These are phyloP conservation scores for Pleurotus tuoliensis DNA, from an alignment of 768 basidiomycete genomes.

Conservation along the genomic window DNA sequence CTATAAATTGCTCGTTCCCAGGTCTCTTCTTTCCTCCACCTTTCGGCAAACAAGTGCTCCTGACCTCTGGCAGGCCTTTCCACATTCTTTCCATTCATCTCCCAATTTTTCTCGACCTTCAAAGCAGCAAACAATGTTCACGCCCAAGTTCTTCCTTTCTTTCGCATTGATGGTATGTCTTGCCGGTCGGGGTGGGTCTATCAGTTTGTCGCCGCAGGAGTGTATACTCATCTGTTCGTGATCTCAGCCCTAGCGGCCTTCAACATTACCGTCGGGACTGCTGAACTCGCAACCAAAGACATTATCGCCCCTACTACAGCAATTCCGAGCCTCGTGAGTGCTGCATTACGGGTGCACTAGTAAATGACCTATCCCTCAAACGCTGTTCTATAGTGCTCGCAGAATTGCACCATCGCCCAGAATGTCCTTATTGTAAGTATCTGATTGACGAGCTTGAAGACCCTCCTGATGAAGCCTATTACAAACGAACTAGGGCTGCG, in stretches of 20 bases:
- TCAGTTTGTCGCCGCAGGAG: neutral
- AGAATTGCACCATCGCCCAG: neutral
- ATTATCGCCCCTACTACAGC: neutral
- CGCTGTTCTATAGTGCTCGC: neutral
- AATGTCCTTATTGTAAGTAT: conserved; percentile 3
- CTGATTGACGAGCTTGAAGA: conserved; percentile 13
- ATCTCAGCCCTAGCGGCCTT: conserved; percentile 10
- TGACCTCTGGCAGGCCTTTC: conserved; percentile 12
- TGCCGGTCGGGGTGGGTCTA: conserved; percentile 12
- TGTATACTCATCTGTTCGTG: neutral
- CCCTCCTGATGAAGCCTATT: conserved; percentile 29
- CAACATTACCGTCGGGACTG: conserved; percentile 3
- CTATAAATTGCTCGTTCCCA: conserved; percentile 1
- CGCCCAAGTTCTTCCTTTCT: conserved; percentile 2
- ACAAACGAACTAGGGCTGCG: conserved; percentile 28
- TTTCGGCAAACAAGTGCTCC: conserved; percentile 7
- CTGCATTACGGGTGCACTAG: no score
- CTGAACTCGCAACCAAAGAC: neutral
- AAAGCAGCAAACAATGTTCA: conserved; percentile 4
- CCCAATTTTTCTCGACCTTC: neutral
- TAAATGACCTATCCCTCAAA: no score
- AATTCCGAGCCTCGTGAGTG: no score
- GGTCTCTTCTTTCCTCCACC: neutral
- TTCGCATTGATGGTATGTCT: conserved; percentile 9
- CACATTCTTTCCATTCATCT: conserved; percentile 1